phyloP scores from a whole-genome alignment of 2,329 filamentous ascomycete species.

The Ascochyta fabae region DNA sequence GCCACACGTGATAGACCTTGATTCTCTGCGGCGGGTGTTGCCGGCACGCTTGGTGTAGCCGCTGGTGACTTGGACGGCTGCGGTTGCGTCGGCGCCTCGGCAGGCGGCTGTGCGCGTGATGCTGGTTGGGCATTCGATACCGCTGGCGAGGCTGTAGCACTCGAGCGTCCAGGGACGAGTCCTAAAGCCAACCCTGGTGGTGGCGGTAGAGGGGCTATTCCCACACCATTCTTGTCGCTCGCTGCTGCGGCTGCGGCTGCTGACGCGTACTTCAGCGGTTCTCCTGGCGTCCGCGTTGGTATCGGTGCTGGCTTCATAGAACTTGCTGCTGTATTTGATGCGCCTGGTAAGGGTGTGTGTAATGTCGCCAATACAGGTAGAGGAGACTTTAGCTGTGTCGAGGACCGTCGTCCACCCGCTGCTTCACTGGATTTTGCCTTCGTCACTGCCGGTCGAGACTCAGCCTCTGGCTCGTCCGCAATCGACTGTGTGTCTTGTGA shows the following conservation, averaged over 20 bases:
- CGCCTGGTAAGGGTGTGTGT: slow-evolving; percentile 72
- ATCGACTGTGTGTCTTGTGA: slow-evolving; percentile 94
- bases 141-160: slow-evolving; percentile 63
- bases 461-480: slow-evolving; percentile 79
- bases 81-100: slow-evolving; percentile 45
- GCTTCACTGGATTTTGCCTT: slow-evolving; percentile 68
- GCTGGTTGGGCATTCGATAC: slow-evolving; percentile 49
- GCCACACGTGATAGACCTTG: slow-evolving; percentile 38
- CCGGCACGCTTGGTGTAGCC: slow-evolving; percentile 52
- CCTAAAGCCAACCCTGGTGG: slow-evolving; percentile 68
- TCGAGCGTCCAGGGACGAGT: slow-evolving; percentile 46
- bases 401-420: slow-evolving; percentile 72
- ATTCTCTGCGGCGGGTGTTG: slow-evolving; percentile 57
- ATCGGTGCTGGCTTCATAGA: slow-evolving; percentile 92
- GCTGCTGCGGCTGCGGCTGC: slow-evolving; percentile 92
- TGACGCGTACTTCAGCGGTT: slow-evolving; percentile 95
- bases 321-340: slow-evolving; percentile 64
- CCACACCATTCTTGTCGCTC: slow-evolving; percentile 84
- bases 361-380: slow-evolving; percentile 90
- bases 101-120: slow-evolving; percentile 46
- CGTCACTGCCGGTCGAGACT: slow-evolving; percentile 55
- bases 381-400: slow-evolving; percentile 90
- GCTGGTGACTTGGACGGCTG: slow-evolving; percentile 56
- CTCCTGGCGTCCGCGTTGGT: slow-evolving; percentile 82
- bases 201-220: slow-evolving; percentile 90